Base-by-base conservation (phyloP, 371 early-diverging fungal genomes). In the Cokeromyces recurvatus region DNA sequence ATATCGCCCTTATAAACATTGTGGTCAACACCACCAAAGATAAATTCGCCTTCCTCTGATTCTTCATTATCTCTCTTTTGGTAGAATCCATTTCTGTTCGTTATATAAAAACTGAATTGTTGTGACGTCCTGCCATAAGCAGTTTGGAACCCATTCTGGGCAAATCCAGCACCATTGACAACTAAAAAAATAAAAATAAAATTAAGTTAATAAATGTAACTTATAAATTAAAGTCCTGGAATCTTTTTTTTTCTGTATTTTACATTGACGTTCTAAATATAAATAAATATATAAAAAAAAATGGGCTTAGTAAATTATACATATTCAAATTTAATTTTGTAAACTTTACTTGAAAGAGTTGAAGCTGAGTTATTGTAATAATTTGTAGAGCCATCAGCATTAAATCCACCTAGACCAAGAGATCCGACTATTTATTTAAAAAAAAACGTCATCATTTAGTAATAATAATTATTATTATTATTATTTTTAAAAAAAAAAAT, bases 11-110 rank as follows among this genome's bases (percentile, higher is more conserved):
- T 62, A 48, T 68, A 73, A 4, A 68, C 53, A 11, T 51, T 42
- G 38, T 68, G 73, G 37, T 73, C 73, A 36, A 73, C 42, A 34
- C 73, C 73, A 29, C 73, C 73, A 45, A 72, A 61, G 23, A 72
- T 66, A 34, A 72, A 72, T 36, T 68, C 59, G 21, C 52, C 73
- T 2, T 68, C 55, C 22, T 59, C 45, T n/a, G n/a, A n/a, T 15
- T 32, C 48, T 38, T 61, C 43, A 51, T 25, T 62, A 52, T 42
- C 61, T 72, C 39, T 49, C 48, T 72, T 72, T 38, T 54, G 51
- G 35, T 60, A 62, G 39, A 67, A 66, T 5, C 71, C 65, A 25
- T 29, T 39, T 7, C 29, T 21, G 17, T 38, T 32, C 8, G 46
- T 23, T 1, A 60, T 46, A 4, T 57, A 47, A 47, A 64, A 57